Conservation (phyloP, 805 yeast species). For the Metschnikowia koreensis region DNA sequence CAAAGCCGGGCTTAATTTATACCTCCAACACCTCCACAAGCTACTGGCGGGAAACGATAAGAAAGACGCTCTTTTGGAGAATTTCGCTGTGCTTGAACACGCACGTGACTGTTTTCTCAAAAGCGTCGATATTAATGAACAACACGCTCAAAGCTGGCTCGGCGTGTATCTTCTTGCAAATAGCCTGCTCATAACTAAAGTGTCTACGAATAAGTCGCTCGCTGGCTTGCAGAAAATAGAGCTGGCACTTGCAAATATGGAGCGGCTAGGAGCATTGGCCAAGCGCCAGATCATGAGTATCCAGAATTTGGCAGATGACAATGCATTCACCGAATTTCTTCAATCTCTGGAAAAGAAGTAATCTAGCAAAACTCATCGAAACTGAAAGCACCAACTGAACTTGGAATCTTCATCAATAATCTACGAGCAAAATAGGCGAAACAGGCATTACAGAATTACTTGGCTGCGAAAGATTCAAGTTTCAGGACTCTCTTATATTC, state of each 20-base stretch:
- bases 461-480: too few relatives aligned
- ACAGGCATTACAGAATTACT: too few relatives aligned
- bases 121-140: constrained; percentile 73
- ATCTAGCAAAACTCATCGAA: too few relatives aligned
- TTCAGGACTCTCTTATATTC: too few relatives aligned
- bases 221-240: constrained; percentile 21
- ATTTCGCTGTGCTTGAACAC: constrained; percentile 23
- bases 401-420: too few relatives aligned
- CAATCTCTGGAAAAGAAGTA: not conserved
- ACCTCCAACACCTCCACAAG: constrained; percentile 29
- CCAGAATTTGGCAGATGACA: constrained; percentile 13
- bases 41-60: constrained; percentile 16
- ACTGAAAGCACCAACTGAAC: too few relatives aligned
- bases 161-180: constrained; percentile 48
- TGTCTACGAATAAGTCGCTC: constrained; percentile 16
- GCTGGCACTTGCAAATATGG: constrained; percentile 23
- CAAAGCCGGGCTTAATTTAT: constrained; percentile 49
- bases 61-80: constrained; percentile 31
- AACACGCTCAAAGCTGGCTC: constrained; percentile 70
- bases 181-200: constrained; percentile 15
- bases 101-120: constrained; percentile 56
- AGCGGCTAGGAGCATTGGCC: constrained; percentile 22
- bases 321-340: constrained; percentile 10
- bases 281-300: constrained; percentile 22
- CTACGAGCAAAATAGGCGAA: too few relatives aligned